Evolutionary conservation across 345 rosid species (phyloP), one percentile per base, ranked within the genome.

Genomic region (Lepidium didymum): DNA sequence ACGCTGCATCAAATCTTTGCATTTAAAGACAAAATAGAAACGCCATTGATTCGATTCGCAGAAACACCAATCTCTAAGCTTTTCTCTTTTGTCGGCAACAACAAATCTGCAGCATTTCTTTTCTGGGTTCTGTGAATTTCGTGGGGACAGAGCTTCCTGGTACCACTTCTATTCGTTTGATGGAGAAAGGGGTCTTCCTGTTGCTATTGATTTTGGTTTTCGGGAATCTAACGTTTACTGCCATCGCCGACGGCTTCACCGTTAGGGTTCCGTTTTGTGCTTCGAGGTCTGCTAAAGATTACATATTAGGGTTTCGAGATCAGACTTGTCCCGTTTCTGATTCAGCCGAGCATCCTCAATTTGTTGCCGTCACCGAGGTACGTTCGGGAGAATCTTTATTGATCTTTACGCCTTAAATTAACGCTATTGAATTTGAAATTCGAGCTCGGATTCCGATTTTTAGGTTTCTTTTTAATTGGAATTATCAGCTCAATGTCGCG

Each of bases 351-450:
- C 61, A 14, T 62, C 56, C 75, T 65, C 13, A 36, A 52, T 73
- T 82, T 42, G 49, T 76, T 57, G 80, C 83, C 7, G 85, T 90
- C 61, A 81, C 80, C 21, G 90, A 90, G 93, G 98, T 92, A 78
- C 10, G 21, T 58, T 12, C 3, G 10, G 10, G 6, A 3, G 6
- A 51, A 41, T 34, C 10, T n/a, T 29, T 56, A 10, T 37, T 14
- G 37, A 58, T 25, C 14, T 37, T 50, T 16, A 14, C 23, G 8
- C 14, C 29, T 27, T 19, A 1, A 31, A 4, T 31, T 35, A 37
- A 37, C 33, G 54, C 63, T 6, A 35, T 35, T 5, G 29, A 38
- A 37, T 27, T 27, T 41, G 23, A 13, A 13, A 14, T 18, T 56
- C 4, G 5, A 54, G 35, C 33, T 16, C 12, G 1, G 12, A 41